phyloP scores from a whole-genome alignment of 192 early-diverging fungal genomes.

The Coemansia sp. region DNA sequence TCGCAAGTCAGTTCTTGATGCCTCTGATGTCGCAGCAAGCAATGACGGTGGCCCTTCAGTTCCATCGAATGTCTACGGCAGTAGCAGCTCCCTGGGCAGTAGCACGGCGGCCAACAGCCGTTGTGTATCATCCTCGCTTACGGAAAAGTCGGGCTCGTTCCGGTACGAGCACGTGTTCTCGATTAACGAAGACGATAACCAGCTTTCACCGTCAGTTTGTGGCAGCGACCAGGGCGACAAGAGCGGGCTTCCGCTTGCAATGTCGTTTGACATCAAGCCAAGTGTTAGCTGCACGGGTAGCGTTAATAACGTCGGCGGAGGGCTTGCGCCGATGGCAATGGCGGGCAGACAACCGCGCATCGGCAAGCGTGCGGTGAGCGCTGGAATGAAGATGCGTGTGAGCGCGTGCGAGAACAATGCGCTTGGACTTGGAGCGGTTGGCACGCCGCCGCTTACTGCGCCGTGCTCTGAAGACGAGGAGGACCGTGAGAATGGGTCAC shows the following conservation, averaged over 20 bases:
- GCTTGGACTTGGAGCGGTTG: slow-evolving; percentile 16
- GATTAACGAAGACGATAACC: slow-evolving; percentile 21
- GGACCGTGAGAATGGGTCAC: slow-evolving; percentile 12
- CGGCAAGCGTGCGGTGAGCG: slow-evolving; percentile 3
- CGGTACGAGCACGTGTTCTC: slow-evolving; percentile 47
- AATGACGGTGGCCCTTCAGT: not conserved
- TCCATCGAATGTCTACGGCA: no score
- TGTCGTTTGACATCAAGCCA: slow-evolving; percentile 14
- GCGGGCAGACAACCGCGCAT: not conserved
- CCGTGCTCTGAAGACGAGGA: slow-evolving; percentile 48
- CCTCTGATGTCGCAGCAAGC: slow-evolving; percentile 12
- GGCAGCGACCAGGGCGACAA: slow-evolving; percentile 6
- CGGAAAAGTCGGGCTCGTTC: slow-evolving; percentile 14
- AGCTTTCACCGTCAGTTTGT: not conserved
- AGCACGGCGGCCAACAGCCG: slow-evolving; percentile 16
- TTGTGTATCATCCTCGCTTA: slow-evolving; percentile 29
- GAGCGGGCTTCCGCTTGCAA: slow-evolving; percentile 10
- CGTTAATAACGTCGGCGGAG: not conserved
- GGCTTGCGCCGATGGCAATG: slow-evolving; percentile 24
- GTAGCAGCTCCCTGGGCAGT: not conserved
- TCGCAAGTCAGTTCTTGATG: slow-evolving; percentile 43
- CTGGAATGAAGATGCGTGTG: slow-evolving; percentile 14
- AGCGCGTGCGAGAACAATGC: slow-evolving; percentile 32
- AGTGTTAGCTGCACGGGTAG: slow-evolving; percentile 6
- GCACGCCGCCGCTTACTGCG: slow-evolving; percentile 38